Percentiles rank a stretch among this genome's conserved stretches.
Conservation (phyloP, 129 eudicot species). For the Artemisia annua region DNA sequence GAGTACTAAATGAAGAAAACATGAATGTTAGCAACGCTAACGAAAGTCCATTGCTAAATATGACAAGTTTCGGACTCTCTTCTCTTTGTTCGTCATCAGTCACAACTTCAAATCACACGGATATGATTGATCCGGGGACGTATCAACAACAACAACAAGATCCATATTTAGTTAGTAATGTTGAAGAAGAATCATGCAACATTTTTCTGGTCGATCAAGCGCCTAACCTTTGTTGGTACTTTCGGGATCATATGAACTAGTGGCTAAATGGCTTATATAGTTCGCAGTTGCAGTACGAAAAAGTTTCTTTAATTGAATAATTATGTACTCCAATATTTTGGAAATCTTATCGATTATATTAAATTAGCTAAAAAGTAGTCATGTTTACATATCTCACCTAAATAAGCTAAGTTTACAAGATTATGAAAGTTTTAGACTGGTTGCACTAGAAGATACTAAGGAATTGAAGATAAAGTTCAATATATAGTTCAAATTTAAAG, state of each 20-base stretch:
- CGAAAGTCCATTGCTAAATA: constrained; percentile 20
- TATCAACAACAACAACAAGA: constrained; percentile 42
- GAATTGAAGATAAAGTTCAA: no score
- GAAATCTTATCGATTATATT: constrained; percentile 19
- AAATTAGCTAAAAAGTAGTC: constrained; percentile 15
- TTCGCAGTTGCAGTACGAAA: constrained; percentile 10
- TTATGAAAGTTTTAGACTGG: no score
- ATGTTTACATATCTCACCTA: neutral
- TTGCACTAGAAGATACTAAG: no score
- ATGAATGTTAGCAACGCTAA: constrained; percentile 14
- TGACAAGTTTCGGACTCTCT: constrained; percentile 22
- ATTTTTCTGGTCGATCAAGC: constrained; percentile 67
- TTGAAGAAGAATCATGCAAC: constrained; percentile 52
- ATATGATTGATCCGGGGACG: constrained; percentile 29
- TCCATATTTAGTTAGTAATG: constrained; percentile 32
- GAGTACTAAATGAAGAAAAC: constrained; percentile 45
- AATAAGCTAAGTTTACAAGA: neutral
- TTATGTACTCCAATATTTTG: constrained; percentile 31
- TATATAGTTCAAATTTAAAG: no score
- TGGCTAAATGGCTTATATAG: constrained; percentile 13
- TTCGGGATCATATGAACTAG: constrained; percentile 44
- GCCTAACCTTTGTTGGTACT: constrained; percentile 56
- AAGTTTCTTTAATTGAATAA: constrained; percentile 26
- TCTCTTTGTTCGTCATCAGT: constrained; percentile 30
- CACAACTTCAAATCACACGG: constrained; percentile 22